These are phyloP conservation scores for Adansonia rubrostipa DNA, from an alignment of 441 rosid genomes.

Conservation along the genomic window DNA sequence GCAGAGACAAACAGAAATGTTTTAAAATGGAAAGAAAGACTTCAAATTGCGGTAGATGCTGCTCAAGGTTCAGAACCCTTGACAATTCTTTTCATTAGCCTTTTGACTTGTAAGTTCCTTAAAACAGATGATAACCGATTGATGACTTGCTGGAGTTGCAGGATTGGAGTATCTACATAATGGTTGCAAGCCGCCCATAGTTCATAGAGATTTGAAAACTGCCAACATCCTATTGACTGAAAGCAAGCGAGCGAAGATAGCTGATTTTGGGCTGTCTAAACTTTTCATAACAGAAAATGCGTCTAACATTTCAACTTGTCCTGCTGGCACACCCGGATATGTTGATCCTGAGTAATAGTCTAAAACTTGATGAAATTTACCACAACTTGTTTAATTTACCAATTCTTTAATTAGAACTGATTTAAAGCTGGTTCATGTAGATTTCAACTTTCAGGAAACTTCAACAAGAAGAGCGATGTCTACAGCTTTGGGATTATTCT, in stretches of 20 bases:
- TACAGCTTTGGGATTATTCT: constrained; percentile 38
- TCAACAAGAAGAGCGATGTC: constrained; percentile 21
- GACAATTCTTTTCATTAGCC: background rate
- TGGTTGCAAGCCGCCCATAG: background rate
- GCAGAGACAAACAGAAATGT: constrained; percentile 29
- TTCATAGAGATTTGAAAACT: background rate
- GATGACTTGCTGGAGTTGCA: background rate
- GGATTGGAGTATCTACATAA: background rate
- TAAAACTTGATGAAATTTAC: background rate
- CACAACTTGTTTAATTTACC: background rate
- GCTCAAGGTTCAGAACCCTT: constrained; percentile 46
- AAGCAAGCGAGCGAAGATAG: background rate
- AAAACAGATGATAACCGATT: background rate
- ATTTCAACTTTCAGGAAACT: background rate
- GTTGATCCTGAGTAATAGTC: constrained; percentile 40
- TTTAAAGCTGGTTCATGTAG: no score
- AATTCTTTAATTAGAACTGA: no score
- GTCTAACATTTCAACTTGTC: constrained; percentile 22
- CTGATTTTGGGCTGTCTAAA: constrained; percentile 49
- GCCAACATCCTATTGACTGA: constrained; percentile 2
- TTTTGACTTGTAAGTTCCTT: background rate
- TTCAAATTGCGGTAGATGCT: constrained; percentile 57
- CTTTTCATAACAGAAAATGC: constrained; percentile 18
- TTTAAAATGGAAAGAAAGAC: constrained; percentile 48
- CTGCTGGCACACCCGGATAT: constrained; percentile 36